phyloP scores from a whole-genome alignment of 441 rosid species.

The Bocquillonia castaneifolia region DNA sequence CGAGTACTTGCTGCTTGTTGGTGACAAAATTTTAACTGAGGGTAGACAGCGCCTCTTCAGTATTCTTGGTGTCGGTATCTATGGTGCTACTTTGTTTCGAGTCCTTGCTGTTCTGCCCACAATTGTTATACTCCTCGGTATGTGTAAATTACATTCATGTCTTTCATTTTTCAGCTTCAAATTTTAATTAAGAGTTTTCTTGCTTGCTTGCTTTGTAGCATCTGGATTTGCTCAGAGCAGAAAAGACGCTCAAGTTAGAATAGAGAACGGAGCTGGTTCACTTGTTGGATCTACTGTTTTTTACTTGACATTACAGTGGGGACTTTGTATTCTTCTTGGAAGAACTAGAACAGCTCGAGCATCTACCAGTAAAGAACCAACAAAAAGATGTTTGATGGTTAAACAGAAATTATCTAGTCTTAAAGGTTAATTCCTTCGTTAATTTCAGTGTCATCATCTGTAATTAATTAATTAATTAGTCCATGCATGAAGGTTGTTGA shows the following conservation, averaged over 20 bases:
- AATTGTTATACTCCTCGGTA: constrained; percentile 15
- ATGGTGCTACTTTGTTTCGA: constrained; percentile 17
- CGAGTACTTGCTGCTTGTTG: constrained; percentile 20
- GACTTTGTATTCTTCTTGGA: constrained; percentile 18
- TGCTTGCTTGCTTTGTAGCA: constrained; percentile 11
- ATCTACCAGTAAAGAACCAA: neutral
- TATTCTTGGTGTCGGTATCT: constrained; percentile 17
- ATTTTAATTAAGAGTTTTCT: neutral
- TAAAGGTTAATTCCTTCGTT: constrained; percentile 1
- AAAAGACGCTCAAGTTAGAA: constrained; percentile 4
- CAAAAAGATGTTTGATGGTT: neutral
- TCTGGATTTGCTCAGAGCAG: constrained; percentile 16
- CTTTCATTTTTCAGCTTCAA: neutral
- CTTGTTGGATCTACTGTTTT: constrained; percentile 23
- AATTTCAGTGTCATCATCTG: neutral
- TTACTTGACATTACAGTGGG: constrained; percentile 22
- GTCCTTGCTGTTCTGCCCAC: constrained; percentile 17
- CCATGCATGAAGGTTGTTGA: neutral
- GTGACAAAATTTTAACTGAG: constrained; percentile 14
- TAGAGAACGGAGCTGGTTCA: constrained; percentile 13
- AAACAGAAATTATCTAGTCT: constrained; percentile 4
- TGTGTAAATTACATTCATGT: neutral
- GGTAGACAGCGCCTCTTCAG: constrained; percentile 18
- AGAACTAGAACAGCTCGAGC: neutral
- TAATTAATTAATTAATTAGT: too few relatives aligned